A percentile compares a stretch with the other conserved stretches of the same genome.
Conservation (phyloP, 1,284 basidiomycete genomes). For the Cutaneotrichosporon spelunceum region DNA sequence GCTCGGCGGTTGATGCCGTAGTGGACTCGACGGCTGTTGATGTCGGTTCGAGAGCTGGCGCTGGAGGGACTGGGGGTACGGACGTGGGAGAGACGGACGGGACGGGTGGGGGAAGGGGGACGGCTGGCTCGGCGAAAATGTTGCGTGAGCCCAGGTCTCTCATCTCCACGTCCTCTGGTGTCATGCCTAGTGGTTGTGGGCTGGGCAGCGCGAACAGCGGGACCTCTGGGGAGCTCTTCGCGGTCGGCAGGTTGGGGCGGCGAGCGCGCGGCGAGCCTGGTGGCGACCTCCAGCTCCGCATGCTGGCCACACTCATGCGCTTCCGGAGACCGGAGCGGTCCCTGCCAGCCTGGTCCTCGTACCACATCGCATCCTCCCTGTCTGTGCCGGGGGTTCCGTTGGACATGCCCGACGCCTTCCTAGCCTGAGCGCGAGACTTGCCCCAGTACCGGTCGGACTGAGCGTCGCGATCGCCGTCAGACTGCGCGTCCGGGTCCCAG, state of each 20-base stretch:
- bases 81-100: too few species aligned
- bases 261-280: neutral
- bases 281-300: neutral
- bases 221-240: neutral
- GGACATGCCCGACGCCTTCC: conserved; percentile 29
- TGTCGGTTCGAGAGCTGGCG: too few species aligned
- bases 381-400: conserved; percentile 26
- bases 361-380: conserved; percentile 11
- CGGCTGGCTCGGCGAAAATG: too few species aligned
- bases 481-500: neutral
- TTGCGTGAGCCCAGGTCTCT: neutral
- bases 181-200: neutral
- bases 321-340: neutral
- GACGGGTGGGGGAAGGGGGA: too few species aligned
- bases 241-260: neutral
- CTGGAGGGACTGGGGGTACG: too few species aligned
- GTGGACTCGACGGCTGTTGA: too few species aligned
- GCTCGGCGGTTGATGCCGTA: too few species aligned
- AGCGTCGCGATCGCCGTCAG: too few species aligned
- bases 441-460: too few species aligned
- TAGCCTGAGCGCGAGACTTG: too few species aligned
- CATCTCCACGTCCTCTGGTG: neutral
- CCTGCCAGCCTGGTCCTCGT: neutral
- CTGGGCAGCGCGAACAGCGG: neutral
- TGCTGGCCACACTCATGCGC: neutral